Base-by-base conservation (phyloP, 1,284 basidiomycete genomes). In the Xanthoconium separans region DNA sequence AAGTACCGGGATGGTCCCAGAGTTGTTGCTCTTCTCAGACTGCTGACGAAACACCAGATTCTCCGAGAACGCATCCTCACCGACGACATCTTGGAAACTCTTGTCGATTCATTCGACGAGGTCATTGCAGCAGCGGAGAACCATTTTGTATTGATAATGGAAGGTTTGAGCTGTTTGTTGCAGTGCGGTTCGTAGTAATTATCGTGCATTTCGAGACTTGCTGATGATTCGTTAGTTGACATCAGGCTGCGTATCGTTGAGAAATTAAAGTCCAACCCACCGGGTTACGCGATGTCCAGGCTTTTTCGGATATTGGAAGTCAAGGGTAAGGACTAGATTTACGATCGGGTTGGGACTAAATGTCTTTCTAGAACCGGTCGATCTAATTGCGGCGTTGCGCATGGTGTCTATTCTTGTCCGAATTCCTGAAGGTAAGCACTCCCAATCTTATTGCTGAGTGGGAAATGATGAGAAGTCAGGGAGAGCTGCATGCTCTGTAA, bases 121-220 rank as follows among this genome's bases (percentile, higher is more conserved):
- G 56, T 57, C 4, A 3, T 68, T 22, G 6, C 64, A 0, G 1
- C 15, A 45, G 16, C 47, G 36, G 5, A 27, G 40, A 15, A 4
- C 54, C n/a, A 50, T 44, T 68, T 68, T 39, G 57, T 44, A 18
- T 55, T 56, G 11, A 61, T 48, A 4, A 66, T 68, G 65, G 54
- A 65, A 1, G 57, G 56, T 3, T 15, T 66, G 40, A 46, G 15
- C 3, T 58, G 50, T 43, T 13, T 70, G 10, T 34, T 66, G 47
- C 51, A 59, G 10, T 66, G 50, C 13, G 51, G 65, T 70, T 12
- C 33, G 60, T 55, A 15, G 16, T 0, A 30, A 5, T 22, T 29
- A 6, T 24, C 8, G 6, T 36, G 30, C 4, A 22, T 37, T 8
- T 37, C 3, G 20, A 3, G 11, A 20, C 9, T 13, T 2, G 10